Percentiles rank a stretch among this genome's conserved stretches.
These are phyloP conservation scores for Daldinia vernicosa DNA, from an alignment of 495 filamentous ascomycete species.

Conservation along the genomic window DNA sequence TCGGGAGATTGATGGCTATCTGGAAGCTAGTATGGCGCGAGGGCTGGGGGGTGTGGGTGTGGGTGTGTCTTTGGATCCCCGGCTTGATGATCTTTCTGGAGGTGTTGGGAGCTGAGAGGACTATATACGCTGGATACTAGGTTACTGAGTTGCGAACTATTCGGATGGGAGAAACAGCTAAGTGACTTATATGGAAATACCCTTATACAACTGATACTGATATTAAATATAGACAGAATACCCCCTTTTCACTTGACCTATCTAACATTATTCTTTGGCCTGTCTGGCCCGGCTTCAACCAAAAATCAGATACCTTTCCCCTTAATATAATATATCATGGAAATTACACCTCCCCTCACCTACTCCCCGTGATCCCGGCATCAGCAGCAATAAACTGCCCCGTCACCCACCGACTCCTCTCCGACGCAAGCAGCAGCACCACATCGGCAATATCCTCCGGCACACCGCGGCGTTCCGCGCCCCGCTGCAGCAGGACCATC, in stretches of 20 bases:
- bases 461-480: conserved; percentile 36
- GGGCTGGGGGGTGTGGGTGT: not conserved
- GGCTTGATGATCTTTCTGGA: not conserved
- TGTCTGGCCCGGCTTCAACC: not conserved
- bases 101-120: not conserved
- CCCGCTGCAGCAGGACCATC: conserved; percentile 8
- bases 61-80: conserved; percentile 1
- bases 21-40: conserved; percentile 16
- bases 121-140: not conserved
- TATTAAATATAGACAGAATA: not conserved
- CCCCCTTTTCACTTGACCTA: not conserved
- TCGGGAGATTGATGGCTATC: conserved; percentile 34
- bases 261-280: not conserved
- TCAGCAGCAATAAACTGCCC: conserved; percentile 59
- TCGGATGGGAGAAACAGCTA: not conserved
- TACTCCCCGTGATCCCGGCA: conserved; percentile 49
- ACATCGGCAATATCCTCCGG: conserved; percentile 59
- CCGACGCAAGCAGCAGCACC: conserved; percentile 55
- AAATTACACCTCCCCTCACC: not conserved
- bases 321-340: not conserved
- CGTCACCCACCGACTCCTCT: conserved; percentile 62
- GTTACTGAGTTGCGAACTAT: not conserved
- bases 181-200: not conserved
- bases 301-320: not conserved
- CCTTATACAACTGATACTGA: not conserved